A percentile compares a stretch with the other conserved stretches of the same genome.
These are phyloP conservation scores for Madurella mycetomatis DNA, from an alignment of 2,329 filamentous ascomycete genomes.

Conservation along the genomic window DNA sequence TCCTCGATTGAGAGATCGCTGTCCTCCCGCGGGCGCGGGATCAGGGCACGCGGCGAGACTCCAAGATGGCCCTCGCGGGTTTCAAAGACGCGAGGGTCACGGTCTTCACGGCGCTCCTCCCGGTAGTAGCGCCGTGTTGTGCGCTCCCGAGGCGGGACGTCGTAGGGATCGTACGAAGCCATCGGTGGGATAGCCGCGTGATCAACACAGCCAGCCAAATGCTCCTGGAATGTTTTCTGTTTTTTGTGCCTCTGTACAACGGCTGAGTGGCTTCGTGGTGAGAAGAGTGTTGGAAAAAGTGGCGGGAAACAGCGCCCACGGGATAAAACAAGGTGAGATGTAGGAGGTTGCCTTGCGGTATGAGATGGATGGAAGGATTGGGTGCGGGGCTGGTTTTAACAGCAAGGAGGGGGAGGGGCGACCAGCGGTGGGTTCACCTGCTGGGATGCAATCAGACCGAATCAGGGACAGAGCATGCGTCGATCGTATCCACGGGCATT, in stretches of 20 bases:
- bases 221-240: background rate
- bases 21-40: slow-evolving; percentile 62
- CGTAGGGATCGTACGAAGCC: slow-evolving; percentile 53
- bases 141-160: slow-evolving; percentile 41
- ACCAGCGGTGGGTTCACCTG: background rate
- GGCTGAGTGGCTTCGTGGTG: background rate
- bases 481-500: no score
- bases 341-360: slow-evolving; percentile 1
- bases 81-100: slow-evolving; percentile 51
- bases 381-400: slow-evolving; percentile 9
- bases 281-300: background rate
- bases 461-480: no score
- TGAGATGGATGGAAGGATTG: slow-evolving; percentile 1
- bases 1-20: slow-evolving; percentile 76
- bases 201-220: background rate
- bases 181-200: slow-evolving; percentile 28
- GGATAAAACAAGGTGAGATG: slow-evolving; percentile 5
- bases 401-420: background rate
- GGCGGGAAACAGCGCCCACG: background rate
- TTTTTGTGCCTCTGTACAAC: background rate
- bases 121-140: slow-evolving; percentile 47
- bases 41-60: slow-evolving; percentile 46
- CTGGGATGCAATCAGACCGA: no score
- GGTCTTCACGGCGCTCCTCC: slow-evolving; percentile 49
- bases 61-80: slow-evolving; percentile 46